Percentiles rank a stretch among this genome's conserved stretches.
phyloP scores from a whole-genome alignment of 2,329 filamentous ascomycete species.

The Trichoderma koningiopsis region DNA sequence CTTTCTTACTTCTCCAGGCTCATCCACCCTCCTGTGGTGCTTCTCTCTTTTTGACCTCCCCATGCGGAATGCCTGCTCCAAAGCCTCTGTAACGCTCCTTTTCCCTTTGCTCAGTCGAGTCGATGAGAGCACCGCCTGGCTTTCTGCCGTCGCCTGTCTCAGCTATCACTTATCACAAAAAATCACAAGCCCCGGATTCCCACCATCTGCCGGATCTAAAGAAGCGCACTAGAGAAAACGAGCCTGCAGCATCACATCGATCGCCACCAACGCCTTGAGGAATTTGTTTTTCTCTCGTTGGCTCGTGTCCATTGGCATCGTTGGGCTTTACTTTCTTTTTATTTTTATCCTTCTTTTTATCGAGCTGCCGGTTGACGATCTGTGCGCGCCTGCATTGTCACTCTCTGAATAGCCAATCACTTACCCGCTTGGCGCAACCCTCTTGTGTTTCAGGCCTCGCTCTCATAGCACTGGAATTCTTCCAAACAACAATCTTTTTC shows the following conservation, averaged over 20 bases:
- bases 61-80: slow-evolving; percentile 1
- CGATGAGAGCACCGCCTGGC: slow-evolving; percentile 17
- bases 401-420: slow-evolving; percentile 3
- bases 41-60: background rate
- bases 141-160: slow-evolving; percentile 1
- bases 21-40: slow-evolving; percentile 15
- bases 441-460: slow-evolving; percentile 14
- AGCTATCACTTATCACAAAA: slow-evolving; percentile 23
- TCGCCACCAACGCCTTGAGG: background rate
- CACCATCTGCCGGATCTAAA: slow-evolving; percentile 21
- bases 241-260: background rate
- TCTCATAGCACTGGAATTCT: slow-evolving; percentile 8
- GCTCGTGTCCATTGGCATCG: background rate
- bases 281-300: background rate
- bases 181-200: slow-evolving; percentile 20
- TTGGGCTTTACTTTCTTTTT: background rate
- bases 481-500: slow-evolving; percentile 1
- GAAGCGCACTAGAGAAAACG: background rate
- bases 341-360: background rate
- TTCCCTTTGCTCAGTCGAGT: slow-evolving; percentile 11
- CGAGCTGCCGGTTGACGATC: background rate
- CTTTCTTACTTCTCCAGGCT: background rate
- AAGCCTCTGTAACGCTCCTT: slow-evolving; percentile 4
- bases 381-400: background rate
- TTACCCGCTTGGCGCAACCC: background rate